Conservation (phyloP, 306 rosid species). For the Rosa multiflora region DNA sequence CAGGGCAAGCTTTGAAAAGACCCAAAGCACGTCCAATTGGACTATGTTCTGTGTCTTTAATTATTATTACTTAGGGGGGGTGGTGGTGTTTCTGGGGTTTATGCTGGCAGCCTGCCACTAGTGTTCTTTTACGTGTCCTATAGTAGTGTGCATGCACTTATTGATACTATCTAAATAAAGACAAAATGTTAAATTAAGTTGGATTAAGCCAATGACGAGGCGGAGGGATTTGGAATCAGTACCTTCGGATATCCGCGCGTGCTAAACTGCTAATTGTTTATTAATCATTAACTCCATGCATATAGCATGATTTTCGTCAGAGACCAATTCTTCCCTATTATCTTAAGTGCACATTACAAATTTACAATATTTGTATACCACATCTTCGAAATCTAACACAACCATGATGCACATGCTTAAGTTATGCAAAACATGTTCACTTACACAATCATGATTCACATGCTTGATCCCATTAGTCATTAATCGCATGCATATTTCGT, state of each 20-base stretch:
- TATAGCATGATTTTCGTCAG: not conserved
- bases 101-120: not conserved
- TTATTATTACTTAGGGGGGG: not conserved
- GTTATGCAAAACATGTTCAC: not conserved
- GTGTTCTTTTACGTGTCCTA: not conserved
- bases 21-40: not conserved
- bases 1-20: not conserved
- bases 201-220: not conserved
- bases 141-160: not conserved
- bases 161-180: not conserved
- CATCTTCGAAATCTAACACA: not conserved
- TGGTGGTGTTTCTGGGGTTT: not conserved
- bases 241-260: not conserved
- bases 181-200: not conserved
- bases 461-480: too few species aligned
- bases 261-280: not conserved
- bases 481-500: too few species aligned
- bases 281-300: not conserved
- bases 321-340: not conserved
- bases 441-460: too few species aligned
- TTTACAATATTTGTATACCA: too few species aligned
- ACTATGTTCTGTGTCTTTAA: not conserved
- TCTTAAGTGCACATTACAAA: too few species aligned
- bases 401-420: too few species aligned
- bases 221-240: not conserved